Conservation (phyloP, 2,329 filamentous ascomycete genomes). For the Ceratocystis ficicola region DNA sequence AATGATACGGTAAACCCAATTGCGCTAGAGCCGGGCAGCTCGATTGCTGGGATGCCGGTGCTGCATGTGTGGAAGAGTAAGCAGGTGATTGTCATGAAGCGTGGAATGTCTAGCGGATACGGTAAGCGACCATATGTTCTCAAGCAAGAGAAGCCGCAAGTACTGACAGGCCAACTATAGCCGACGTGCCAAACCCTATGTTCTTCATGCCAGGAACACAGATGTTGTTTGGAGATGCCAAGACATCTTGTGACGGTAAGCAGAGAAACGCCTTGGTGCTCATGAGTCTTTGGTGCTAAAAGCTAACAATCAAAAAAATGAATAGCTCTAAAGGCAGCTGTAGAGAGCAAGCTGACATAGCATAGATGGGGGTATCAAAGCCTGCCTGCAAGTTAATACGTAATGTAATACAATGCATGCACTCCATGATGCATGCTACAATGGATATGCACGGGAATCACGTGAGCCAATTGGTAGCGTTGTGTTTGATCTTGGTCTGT, state of each 20-base stretch:
- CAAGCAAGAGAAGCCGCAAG: neutral
- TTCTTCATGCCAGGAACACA: constrained; percentile 81
- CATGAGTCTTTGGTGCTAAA: neutral
- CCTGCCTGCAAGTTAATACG: neutral
- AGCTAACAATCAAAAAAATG: neutral
- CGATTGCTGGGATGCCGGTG: constrained; percentile 87
- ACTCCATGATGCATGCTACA: neutral
- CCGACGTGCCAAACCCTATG: constrained; percentile 87
- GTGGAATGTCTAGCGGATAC: constrained; percentile 78
- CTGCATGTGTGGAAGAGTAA: constrained; percentile 90
- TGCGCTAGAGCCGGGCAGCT: constrained; percentile 66
- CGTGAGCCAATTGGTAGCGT: no score
- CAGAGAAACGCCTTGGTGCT: constrained; percentile 14
- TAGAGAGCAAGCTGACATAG: constrained; percentile 28
- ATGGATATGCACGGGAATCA: neutral
- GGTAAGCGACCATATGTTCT: constrained; percentile 37
- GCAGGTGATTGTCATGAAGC: constrained; percentile 86
- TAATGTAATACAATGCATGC: neutral
- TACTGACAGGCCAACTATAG: constrained; percentile 32
- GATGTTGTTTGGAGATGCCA: constrained; percentile 89
- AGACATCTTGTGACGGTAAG: constrained; percentile 66
- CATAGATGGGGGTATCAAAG: neutral
- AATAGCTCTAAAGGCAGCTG: constrained; percentile 33
- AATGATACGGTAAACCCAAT: constrained; percentile 92
- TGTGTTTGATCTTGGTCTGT: neutral